Base-by-base conservation (phyloP, 2,329 filamentous ascomycete species). In the Alternaria sp. region DNA sequence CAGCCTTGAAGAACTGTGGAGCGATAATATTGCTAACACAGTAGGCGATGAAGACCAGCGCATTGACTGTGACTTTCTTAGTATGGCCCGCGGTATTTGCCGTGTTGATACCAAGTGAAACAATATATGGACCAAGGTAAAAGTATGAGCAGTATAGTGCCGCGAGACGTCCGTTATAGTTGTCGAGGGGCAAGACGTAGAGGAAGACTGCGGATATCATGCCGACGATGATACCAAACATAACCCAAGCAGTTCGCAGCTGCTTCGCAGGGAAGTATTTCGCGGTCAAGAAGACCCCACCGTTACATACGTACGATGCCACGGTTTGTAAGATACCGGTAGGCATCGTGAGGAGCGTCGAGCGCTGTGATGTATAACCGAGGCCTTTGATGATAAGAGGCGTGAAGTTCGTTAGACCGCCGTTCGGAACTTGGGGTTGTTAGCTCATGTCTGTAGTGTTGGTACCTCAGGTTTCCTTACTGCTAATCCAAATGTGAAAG, bases 21-120 rank as follows among this genome's bases (percentile, higher is more conserved):
- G 70, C 79, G 5, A 81, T 74, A 55, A 82, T 78, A 59, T 81
- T 82, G 4, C 73, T 73, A 0, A 75, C 40, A 57, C 74, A 79
- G 53, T 78, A 86, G 0, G 81, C 82, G 16, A 79, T 62, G 43
- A 74, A 75, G 18, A 78, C 73, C 2, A 72, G 67, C 41, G 76
- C 76, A 51, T 76, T 78, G 46, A 69, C 71, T 0, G 74, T 75
- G 5, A 78, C 71, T 50, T 78, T 78, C 63, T 80, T 80, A 0
- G 79, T 80, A 25, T 78, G 74, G 3, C 77, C 79, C 4, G 71
- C 73, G 1, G 60, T 67, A 28, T 67, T 48, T 59, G 58, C 63
- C 41, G 52, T 66, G 44, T 57, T 68, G 60, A 57, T 66, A 58
- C 61, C 59, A 5, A 66, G 46, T 8, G 53, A 27, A 7, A 67